phyloP scores from a whole-genome alignment of 352 stramenopile species.

The Globisporangium abappressorium region DNA sequence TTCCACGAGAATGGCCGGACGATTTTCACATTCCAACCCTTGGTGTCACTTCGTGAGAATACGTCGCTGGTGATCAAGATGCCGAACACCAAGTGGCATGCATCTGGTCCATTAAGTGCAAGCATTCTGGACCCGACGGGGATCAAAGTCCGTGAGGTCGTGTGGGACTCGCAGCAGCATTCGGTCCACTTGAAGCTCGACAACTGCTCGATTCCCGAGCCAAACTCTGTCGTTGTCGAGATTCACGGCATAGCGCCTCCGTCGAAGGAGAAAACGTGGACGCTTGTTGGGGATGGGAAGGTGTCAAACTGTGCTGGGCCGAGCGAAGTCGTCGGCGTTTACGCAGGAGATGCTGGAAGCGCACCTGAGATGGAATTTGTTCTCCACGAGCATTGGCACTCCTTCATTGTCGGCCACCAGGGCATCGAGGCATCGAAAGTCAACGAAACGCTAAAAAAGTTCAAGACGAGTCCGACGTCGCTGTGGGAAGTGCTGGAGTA shows the following conservation, averaged over 20 bases:
- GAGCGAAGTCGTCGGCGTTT: conserved; percentile 36
- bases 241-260: conserved; percentile 28
- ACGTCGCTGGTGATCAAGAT: conserved; percentile 40
- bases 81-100: conserved; percentile 43
- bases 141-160: conserved; percentile 31
- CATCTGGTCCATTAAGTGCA: conserved; percentile 22
- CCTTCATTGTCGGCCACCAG: conserved; percentile 45
- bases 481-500: conserved; percentile 61
- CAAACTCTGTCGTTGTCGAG: conserved; percentile 27
- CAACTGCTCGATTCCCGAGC: conserved; percentile 27
- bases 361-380: conserved; percentile 39
- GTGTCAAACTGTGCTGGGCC: conserved; percentile 31
- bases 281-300: background rate
- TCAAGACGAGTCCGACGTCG: conserved; percentile 39
- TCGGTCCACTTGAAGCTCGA: conserved; percentile 39
- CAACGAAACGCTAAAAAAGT: conserved; percentile 40
- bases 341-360: conserved; percentile 16
- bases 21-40: conserved; percentile 33
- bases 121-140: conserved; percentile 25
- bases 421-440: conserved; percentile 43
- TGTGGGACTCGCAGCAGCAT: conserved; percentile 48
- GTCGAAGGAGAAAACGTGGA: conserved; percentile 12
- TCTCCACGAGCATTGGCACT: conserved; percentile 56
- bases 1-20: conserved; percentile 42
- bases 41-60: conserved; percentile 27